Percentiles rank a stretch among this genome's conserved stretches.
Evolutionary conservation across 1,139 yeast genomes (phyloP).

Genomic region (Blastobotrys malaysiensis): DNA sequence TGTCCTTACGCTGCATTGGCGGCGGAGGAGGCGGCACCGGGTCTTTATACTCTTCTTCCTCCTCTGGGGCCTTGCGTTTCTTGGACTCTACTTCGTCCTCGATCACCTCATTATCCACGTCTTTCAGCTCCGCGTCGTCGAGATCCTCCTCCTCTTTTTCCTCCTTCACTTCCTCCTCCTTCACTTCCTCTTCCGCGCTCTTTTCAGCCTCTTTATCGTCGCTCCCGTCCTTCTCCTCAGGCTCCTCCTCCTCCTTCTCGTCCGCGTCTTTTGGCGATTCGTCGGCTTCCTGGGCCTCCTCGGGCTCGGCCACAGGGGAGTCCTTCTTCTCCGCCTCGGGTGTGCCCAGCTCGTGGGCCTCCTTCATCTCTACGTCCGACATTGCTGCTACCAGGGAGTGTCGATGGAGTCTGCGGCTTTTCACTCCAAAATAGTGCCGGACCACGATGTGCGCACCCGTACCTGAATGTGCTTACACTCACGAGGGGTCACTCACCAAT

Average conservation of each 20-base stretch:
- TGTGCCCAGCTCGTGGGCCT: slow-evolving; percentile 1
- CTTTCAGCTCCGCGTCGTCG: slow-evolving; percentile 13
- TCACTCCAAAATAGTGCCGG: not conserved
- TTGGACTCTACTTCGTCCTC: slow-evolving; percentile 14
- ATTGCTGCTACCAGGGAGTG: slow-evolving; percentile 1
- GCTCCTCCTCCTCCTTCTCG: slow-evolving; percentile 15
- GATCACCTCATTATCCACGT: slow-evolving; percentile 12
- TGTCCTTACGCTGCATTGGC: slow-evolving; percentile 74
- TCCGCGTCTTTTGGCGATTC: slow-evolving; percentile 13
- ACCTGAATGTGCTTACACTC: too few species aligned
- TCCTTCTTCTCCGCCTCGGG: slow-evolving; percentile 2
- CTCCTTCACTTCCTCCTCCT: slow-evolving; percentile 4
- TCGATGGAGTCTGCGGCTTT: not conserved
- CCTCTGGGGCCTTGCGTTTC: slow-evolving; percentile 14
- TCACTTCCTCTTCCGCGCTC: not conserved
- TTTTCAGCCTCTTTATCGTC: slow-evolving; percentile 3
- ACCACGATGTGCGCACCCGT: too few species aligned
- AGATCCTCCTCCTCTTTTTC: slow-evolving; percentile 25
- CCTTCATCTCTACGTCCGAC: slow-evolving; percentile 22
- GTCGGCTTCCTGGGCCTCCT: slow-evolving; percentile 3
- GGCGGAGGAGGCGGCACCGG: slow-evolving; percentile 50
- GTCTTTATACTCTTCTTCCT: slow-evolving; percentile 13
- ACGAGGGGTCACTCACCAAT: too few species aligned
- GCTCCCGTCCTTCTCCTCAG: slow-evolving; percentile 10
- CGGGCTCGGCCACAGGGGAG: not conserved